Percentiles rank a stretch among this genome's conserved stretches.
Evolutionary conservation across 768 basidiomycete species (phyloP).

Genomic region (Boletus speciosus): DNA sequence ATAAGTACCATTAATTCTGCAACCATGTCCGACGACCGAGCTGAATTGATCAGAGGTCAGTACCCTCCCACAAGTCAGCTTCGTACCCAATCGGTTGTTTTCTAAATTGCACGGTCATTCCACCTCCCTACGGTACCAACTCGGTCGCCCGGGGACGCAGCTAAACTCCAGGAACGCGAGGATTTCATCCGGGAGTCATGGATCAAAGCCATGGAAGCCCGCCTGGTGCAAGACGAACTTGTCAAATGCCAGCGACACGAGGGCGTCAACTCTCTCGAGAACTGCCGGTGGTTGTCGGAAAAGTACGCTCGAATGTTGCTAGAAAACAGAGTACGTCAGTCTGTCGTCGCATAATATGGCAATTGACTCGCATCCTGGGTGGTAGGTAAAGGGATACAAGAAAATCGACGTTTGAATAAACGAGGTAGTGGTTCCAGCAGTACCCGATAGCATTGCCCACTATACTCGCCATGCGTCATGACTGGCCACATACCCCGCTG

Average conservation of each 20-base stretch:
- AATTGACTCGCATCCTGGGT: background rate
- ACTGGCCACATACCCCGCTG: background rate
- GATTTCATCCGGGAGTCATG: conserved; percentile 84
- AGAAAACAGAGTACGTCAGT: conserved; percentile 67
- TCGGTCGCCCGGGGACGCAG: conserved; percentile 33
- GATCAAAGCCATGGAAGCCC: conserved; percentile 91
- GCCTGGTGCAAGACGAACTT: conserved; percentile 84
- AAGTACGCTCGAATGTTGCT: conserved; percentile 76
- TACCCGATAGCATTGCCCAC: background rate
- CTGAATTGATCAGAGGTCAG: conserved; percentile 34
- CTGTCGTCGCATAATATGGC: background rate
- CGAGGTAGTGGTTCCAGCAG: background rate
- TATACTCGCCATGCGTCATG: background rate
- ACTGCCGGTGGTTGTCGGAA: conserved; percentile 82
- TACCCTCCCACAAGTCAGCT: background rate
- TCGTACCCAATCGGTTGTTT: background rate
- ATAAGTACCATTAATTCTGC: background rate
- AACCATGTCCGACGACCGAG: conserved; percentile 33
- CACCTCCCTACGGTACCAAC: background rate
- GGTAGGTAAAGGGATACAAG: conserved; percentile 85
- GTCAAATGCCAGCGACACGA: conserved; percentile 86
- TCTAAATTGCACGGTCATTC: background rate
- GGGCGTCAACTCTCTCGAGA: conserved; percentile 89
- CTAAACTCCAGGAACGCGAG: conserved; percentile 66
- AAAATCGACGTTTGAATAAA: conserved; percentile 53